These are phyloP conservation scores for Mycena vulgaris DNA, from an alignment of 768 basidiomycete genomes.

Conservation along the genomic window DNA sequence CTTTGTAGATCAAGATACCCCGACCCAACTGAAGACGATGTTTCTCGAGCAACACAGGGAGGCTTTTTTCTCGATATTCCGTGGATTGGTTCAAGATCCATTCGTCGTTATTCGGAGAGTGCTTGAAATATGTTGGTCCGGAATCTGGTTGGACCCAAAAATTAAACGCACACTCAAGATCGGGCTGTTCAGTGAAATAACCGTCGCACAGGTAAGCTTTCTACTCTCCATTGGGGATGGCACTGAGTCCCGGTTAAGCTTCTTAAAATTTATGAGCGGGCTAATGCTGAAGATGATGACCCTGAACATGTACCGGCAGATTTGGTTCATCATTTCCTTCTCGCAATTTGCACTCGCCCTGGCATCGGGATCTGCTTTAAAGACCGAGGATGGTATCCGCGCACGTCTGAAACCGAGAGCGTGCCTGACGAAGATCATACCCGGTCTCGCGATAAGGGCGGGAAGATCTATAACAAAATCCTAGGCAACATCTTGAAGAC, in stretches of 20 bases:
- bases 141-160: conserved; percentile 82
- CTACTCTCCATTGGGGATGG: background rate
- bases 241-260: conserved; percentile 61
- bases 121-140: conserved; percentile 83
- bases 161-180: conserved; percentile 82
- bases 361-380: conserved; percentile 91
- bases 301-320: conserved; percentile 78
- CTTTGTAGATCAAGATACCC: conserved; percentile 68
- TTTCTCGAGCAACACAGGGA: conserved; percentile 84
- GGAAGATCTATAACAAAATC: conserved; percentile 86
- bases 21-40: conserved; percentile 68
- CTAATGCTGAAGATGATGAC: conserved; percentile 61
- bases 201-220: conserved; percentile 69
- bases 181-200: conserved; percentile 77
- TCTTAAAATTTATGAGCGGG: conserved; percentile 81
- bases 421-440: conserved; percentile 56
- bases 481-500: conserved; percentile 80
- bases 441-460: conserved; percentile 51
- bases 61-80: conserved; percentile 78
- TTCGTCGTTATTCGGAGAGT: conserved; percentile 73
- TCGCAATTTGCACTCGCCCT: conserved; percentile 86
- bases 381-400: conserved; percentile 93
- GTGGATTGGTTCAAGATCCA: conserved; percentile 77
- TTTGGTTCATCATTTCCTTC: conserved; percentile 88
- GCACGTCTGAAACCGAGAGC: conserved; percentile 62